A percentile compares a stretch with the other conserved stretches of the same genome.
phyloP scores from a whole-genome alignment of 2,329 filamentous ascomycete genomes.

The Arachnomyces sp. region DNA sequence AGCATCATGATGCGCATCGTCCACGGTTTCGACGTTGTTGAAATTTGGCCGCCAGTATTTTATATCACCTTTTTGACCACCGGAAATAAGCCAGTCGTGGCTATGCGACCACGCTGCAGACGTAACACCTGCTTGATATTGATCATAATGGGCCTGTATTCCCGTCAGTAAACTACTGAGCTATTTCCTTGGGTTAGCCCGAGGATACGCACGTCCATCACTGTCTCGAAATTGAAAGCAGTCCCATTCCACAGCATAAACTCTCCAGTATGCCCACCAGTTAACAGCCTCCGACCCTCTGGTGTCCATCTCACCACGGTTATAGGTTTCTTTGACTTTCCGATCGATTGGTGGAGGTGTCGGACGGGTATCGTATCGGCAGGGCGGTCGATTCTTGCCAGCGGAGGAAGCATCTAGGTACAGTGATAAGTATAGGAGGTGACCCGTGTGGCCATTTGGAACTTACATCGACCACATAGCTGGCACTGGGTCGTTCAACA shows the following conservation, averaged over 20 bases:
- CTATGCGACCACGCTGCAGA: slow-evolving; percentile 70
- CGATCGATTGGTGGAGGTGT: slow-evolving; percentile 93
- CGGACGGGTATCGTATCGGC: slow-evolving; percentile 88
- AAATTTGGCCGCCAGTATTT: slow-evolving; percentile 99
- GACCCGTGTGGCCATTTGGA: neutral
- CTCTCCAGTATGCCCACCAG: slow-evolving; percentile 90
- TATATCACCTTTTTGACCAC: slow-evolving; percentile 87
- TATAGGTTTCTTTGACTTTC: slow-evolving; percentile 95
- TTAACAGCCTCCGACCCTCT: slow-evolving; percentile 82
- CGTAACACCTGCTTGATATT: slow-evolving; percentile 37
- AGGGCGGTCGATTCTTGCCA: slow-evolving; percentile 62
- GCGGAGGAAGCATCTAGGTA: slow-evolving; percentile 72
- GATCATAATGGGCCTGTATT: slow-evolving; percentile 62
- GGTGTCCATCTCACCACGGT: slow-evolving; percentile 98
- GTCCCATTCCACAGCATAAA: slow-evolving; percentile 99
- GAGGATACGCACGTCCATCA: slow-evolving; percentile 61
- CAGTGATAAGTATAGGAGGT: slow-evolving; percentile 10
- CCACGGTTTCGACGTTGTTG: slow-evolving; percentile 92
- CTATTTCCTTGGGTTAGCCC: neutral
- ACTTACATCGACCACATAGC: slow-evolving; percentile 81
- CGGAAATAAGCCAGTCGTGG: slow-evolving; percentile 93
- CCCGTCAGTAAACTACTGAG: neutral
- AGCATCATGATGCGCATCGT: slow-evolving; percentile 76
- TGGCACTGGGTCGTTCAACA: slow-evolving; percentile 73
- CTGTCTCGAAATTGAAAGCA: slow-evolving; percentile 98